phyloP scores from a whole-genome alignment of 169 alveolate genomes.

The Plasmodium coatneyi region DNA sequence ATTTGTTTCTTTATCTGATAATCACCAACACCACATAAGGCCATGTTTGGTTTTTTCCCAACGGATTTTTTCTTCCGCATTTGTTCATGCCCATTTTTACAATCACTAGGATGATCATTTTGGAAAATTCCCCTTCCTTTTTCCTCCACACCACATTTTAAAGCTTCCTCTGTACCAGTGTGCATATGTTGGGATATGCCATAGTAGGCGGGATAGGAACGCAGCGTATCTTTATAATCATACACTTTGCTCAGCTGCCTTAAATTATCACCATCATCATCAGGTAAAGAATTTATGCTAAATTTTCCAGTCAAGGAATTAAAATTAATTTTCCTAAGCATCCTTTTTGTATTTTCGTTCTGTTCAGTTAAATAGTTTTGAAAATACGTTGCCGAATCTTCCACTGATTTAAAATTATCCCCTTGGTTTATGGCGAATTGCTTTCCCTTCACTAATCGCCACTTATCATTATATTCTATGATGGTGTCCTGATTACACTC shows the following conservation, averaged over 20 bases:
- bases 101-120: not conserved
- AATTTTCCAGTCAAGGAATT: conserved; percentile 62
- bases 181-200: not conserved
- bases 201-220: conserved; percentile 33
- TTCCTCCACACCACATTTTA: not conserved
- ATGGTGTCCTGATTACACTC: conserved; percentile 70
- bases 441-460: conserved; percentile 71
- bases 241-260: not conserved
- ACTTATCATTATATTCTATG: conserved; percentile 64
- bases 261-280: not conserved
- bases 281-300: conserved; percentile 18
- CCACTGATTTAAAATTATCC: conserved; percentile 41
- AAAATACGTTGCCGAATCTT: conserved; percentile 41
- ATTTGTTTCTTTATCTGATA: conserved; percentile 18
- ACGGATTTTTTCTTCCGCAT: conserved; percentile 6
- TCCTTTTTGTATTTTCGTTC: conserved; percentile 49
- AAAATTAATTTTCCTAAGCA: conserved; percentile 29
- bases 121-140: not conserved
- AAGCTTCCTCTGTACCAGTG: not conserved
- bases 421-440: conserved; percentile 34
- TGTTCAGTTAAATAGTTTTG: conserved; percentile 56
- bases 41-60: conserved; percentile 31
- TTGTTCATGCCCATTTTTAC: conserved; percentile 1
- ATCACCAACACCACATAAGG: conserved; percentile 71
- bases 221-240: conserved; percentile 31